Base-by-base conservation (phyloP, 148 eudicot genomes). In the Gaultheria prostrata region DNA sequence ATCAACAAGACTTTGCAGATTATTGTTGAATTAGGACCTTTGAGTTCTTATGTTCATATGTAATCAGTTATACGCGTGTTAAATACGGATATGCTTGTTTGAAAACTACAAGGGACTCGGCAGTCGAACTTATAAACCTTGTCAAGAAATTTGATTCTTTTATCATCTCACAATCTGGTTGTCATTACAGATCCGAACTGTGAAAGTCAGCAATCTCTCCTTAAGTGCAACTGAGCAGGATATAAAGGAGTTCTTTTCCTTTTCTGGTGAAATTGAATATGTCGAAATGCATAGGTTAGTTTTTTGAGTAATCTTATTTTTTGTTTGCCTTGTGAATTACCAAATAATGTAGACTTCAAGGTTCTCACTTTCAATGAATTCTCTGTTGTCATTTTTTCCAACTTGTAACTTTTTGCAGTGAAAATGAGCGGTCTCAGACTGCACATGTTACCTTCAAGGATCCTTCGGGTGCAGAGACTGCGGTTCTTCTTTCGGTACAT, bases 401-500 rank as follows among this genome's bases (percentile, higher is more conserved):
- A 12, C 18, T 20, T 74, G 1, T 9, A 54, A 49, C 57, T 59
- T 82, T 71, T 59, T 83, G 45, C 82, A 95, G 98, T 86, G 98
- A 90, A 82, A 91, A 84, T 86, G 97, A 94, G 89, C 88, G 95
- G 8, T 92, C 98, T 87, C 98, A 94, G 87, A 89, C 84, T 83
- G 98, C 98, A 81, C 92, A 90, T 87, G 98, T 95, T 86, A 95
- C 95, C 76, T 95, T 95, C 83, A 93, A 92, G 89, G 97, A 93
- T 78, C 49, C 92, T 61, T 93, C 92, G 84, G 97, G 97, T 30
- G 98, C 98, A 81, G 98, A 94, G 86, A 95, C 97, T 83, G 98
- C 98, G 7, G 97, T 94, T 87, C 98, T 95, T 86, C 98, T 95
- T 78, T 91, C 98, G 88, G 98, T 95, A 91, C 84, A 80, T 88